These are phyloP conservation scores for Thielaviopsis punctulata DNA, from an alignment of 2,329 filamentous ascomycete species.

Conservation along the genomic window DNA sequence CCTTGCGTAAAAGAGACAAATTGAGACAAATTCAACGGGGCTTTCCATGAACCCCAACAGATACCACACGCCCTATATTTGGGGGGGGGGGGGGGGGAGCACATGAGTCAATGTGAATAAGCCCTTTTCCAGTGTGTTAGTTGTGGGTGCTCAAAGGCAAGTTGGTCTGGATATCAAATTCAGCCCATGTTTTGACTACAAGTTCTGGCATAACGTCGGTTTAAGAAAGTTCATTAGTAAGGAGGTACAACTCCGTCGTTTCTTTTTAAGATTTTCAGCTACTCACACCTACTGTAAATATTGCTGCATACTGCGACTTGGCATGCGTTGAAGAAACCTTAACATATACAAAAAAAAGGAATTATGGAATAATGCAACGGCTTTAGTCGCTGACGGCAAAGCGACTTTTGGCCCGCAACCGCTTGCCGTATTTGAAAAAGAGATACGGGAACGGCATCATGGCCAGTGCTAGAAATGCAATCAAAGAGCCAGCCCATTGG, in stretches of 20 bases:
- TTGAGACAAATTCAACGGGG: not conserved
- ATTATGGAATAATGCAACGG: not conserved
- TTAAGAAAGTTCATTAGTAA: not conserved
- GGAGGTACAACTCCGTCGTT: not conserved
- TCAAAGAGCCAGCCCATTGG: slow-evolving; percentile 48
- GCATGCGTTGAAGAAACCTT: not conserved
- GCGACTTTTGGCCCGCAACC: slow-evolving; percentile 35
- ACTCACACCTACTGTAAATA: too few relatives aligned
- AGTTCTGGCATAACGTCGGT: not conserved
- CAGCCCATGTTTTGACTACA: not conserved
- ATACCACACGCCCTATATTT: not conserved
- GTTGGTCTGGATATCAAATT: not conserved
- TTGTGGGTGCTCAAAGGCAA: not conserved
- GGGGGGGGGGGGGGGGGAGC: too few relatives aligned
- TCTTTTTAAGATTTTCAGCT: not conserved
- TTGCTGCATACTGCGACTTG: too few relatives aligned
- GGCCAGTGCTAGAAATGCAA: slow-evolving; percentile 42
- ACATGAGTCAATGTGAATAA: too few relatives aligned
- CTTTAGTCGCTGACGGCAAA: slow-evolving; percentile 25
- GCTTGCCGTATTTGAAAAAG: slow-evolving; percentile 44
- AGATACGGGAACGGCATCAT: slow-evolving; percentile 49
- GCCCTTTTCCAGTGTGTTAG: too few relatives aligned
- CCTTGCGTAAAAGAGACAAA: not conserved
- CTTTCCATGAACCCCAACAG: not conserved
- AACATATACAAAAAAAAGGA: not conserved